phyloP scores from a whole-genome alignment of 306 rosid species.

The Carpinus viminea region DNA sequence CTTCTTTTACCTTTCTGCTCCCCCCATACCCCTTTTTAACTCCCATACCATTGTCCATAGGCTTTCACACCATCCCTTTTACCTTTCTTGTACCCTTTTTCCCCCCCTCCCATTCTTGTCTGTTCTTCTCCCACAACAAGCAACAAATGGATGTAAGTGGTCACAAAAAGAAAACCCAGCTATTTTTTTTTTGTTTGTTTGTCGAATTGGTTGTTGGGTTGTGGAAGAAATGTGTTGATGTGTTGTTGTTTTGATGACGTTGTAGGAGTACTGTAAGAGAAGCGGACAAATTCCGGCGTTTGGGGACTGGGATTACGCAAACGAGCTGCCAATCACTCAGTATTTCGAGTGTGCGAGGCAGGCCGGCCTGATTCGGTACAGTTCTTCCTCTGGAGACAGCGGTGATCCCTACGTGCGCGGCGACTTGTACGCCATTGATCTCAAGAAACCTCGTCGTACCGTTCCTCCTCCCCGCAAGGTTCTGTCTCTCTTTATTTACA shows the following conservation, averaged over 20 bases:
- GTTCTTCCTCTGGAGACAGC: slow-evolving; percentile 75
- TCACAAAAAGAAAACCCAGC: too few relatives aligned
- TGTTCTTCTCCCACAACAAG: neutral
- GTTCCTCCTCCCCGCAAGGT: slow-evolving; percentile 53
- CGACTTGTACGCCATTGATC: slow-evolving; percentile 59
- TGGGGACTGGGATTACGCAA: slow-evolving; percentile 88
- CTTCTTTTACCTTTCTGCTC: slow-evolving; percentile 25
- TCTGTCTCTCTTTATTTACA: neutral
- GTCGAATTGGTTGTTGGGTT: neutral
- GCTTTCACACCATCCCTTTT: too few relatives aligned
- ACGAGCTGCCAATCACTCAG: slow-evolving; percentile 85
- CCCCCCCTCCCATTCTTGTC: neutral
- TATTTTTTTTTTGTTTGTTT: neutral
- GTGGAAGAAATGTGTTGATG: neutral
- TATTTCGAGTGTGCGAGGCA: slow-evolving; percentile 86
- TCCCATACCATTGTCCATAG: neutral
- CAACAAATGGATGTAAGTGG: slow-evolving; percentile 31
- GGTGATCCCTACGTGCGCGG: slow-evolving; percentile 42
- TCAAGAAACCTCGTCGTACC: slow-evolving; percentile 35
- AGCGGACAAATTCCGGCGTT: slow-evolving; percentile 87
- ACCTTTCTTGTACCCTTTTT: neutral
- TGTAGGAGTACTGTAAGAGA: slow-evolving; percentile 49
- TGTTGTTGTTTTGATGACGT: too few relatives aligned
- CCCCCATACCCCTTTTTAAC: neutral
- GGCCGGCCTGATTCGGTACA: slow-evolving; percentile 76